These are phyloP conservation scores for Hypomyces perniciosus DNA, from an alignment of 2,329 filamentous ascomycete genomes.

Conservation along the genomic window DNA sequence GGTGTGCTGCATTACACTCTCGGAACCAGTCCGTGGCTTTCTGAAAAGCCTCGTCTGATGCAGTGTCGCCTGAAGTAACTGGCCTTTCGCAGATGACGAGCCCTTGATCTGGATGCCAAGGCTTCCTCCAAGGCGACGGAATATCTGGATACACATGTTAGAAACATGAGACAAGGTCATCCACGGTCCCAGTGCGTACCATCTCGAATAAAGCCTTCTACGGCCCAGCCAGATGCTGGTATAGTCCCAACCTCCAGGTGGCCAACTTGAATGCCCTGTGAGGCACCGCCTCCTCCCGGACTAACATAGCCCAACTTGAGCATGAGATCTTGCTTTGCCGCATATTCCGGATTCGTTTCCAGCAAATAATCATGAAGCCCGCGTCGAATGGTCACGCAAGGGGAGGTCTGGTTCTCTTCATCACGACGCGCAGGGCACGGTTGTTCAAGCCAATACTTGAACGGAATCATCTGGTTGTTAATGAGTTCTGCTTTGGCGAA, in stretches of 20 bases:
- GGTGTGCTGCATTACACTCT: slow-evolving; percentile 4
- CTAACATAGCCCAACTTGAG: slow-evolving; percentile 1
- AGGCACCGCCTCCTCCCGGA: slow-evolving; percentile 2
- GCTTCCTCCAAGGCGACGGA: slow-evolving; percentile 8
- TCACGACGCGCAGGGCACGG: slow-evolving; percentile 3
- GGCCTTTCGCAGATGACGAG: slow-evolving; percentile 1
- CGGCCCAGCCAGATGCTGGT: neutral
- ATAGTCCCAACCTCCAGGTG: neutral
- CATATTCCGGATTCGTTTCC: neutral
- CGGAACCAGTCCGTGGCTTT: slow-evolving; percentile 5
- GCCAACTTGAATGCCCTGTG: slow-evolving; percentile 1
- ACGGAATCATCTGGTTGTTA: slow-evolving; percentile 2
- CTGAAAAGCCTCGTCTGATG: slow-evolving; percentile 3
- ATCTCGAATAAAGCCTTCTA: slow-evolving; percentile 3
- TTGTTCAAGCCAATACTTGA: slow-evolving; percentile 9
- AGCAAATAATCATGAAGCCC: slow-evolving; percentile 9
- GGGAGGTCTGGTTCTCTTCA: neutral
- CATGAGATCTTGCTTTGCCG: neutral
- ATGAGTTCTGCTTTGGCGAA: slow-evolving; percentile 5
- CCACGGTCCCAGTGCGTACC: neutral
- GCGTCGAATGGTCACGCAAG: slow-evolving; percentile 3
- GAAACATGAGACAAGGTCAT: rapidly evolving
- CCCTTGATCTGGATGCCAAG: slow-evolving; percentile 9
- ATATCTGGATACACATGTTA: neutral
- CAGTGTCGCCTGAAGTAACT: neutral